Evolutionary conservation across 2,329 filamentous ascomycete species (phyloP).

Genomic region (Dothideomycetidae sp.): DNA sequence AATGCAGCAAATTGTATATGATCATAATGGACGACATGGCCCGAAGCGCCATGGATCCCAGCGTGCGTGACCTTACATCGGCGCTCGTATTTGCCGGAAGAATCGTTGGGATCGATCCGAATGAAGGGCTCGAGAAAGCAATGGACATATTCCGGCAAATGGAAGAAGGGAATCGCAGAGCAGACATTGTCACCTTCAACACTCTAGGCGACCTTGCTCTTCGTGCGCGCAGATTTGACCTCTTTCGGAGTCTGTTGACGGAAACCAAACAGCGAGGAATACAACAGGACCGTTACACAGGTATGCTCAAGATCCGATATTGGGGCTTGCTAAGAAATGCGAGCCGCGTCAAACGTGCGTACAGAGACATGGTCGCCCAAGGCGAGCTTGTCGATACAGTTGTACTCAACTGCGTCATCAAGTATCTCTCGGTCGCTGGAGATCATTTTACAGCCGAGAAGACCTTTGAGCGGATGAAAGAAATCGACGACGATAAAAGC

Average conservation of each 20-base stretch:
- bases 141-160: constrained; percentile 78
- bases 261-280: constrained; percentile 64
- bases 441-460: constrained; percentile 65
- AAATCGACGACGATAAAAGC: constrained; percentile 32
- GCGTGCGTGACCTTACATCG: constrained; percentile 61
- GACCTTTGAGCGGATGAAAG: constrained; percentile 75
- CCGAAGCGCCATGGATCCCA: constrained; percentile 53
- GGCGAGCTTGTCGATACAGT: constrained; percentile 81
- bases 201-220: constrained; percentile 80
- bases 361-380: constrained; percentile 66
- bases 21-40: constrained; percentile 73
- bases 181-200: constrained; percentile 75
- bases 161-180: constrained; percentile 56
- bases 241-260: constrained; percentile 71
- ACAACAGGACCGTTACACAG: constrained; percentile 61
- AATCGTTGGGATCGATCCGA: constrained; percentile 46
- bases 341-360: constrained; percentile 59
- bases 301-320: constrained; percentile 70
- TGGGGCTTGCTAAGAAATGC: constrained; percentile 63
- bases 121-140: constrained; percentile 50
- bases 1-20: constrained; percentile 68
- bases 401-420: constrained; percentile 75
- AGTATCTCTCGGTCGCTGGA: constrained; percentile 59
- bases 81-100: constrained; percentile 68
- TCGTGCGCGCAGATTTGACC: constrained; percentile 66